Base-by-base conservation (phyloP, 345 rosid species). In the Melaleuca quinquenervia region DNA sequence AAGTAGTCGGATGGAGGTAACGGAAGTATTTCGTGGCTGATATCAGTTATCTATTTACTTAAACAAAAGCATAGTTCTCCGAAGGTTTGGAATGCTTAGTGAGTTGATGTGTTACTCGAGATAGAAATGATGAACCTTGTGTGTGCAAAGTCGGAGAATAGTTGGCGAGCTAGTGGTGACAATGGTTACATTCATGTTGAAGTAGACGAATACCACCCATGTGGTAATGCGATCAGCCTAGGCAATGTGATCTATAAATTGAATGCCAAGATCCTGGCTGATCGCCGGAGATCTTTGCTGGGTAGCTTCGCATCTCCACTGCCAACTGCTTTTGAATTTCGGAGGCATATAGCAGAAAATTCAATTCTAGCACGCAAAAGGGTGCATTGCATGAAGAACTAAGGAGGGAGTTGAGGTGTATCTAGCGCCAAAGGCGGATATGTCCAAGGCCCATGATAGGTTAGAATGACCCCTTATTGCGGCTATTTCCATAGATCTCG, bases 1-100 rank as follows among this genome's bases (percentile, higher is more conserved):
- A 1, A 29, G 76, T 15, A 32, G 11, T 32, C 45, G 10, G 21
- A 22, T 21, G 58, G 58, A 21, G 26, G 18, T 32, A 64, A 64
- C 1, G 27, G 0, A 6, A 12, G 70, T n/a, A n/a, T 58, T 11
- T 0, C n/a, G 7, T n/a, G n/a, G 26, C 1, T 6, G 32, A n/a
- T 58, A 11, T 58, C 0, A 6, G 1, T 7, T 26, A 11, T n/a
- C 12, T n/a, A n/a, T 58, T 58, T n/a, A n/a, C 32, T 12, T 6
- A 32, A 58, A 58, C 32, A 27, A n/a, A 58, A 58, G n/a, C 0
- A 58, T 16, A n/a, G 70, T 58, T 58, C 64, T 13, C 7, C 32
- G 2, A 58, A 16, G 32, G 70, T 58, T 58, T n/a, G 18, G 11
- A 3, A 3, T 62, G 41, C 74, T 62, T 14, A 4, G 74, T 27